Conservation (phyloP, 331 rosid species). For the Pyrus hybrid region DNA sequence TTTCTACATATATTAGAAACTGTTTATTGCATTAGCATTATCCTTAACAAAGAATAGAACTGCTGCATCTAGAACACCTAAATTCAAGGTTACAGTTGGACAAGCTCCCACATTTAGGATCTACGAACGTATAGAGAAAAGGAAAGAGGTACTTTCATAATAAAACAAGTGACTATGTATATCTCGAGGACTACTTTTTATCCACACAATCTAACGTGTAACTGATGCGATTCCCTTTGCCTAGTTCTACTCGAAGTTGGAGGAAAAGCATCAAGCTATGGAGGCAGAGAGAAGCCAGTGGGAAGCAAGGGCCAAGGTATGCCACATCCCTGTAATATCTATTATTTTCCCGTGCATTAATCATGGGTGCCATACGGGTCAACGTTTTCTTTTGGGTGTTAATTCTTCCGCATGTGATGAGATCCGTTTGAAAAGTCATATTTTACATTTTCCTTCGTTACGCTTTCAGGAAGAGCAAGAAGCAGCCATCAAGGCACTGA, state of each 20-base stretch:
- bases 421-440: not conserved
- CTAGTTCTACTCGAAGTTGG: constrained; percentile 76
- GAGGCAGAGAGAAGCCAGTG: constrained; percentile 72
- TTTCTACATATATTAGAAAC: not conserved
- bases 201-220: constrained; percentile 8
- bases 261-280: constrained; percentile 82
- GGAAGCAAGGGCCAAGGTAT: constrained; percentile 78
- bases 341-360: not conserved
- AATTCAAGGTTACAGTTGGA: constrained; percentile 74
- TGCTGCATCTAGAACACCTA: constrained; percentile 60
- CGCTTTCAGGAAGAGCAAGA: constrained; percentile 83
- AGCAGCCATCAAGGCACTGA: constrained; percentile 73
- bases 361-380: not conserved
- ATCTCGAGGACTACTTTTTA: not conserved
- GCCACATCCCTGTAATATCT: not conserved
- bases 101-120: constrained; percentile 71
- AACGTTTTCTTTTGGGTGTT: not conserved
- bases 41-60: constrained; percentile 57
- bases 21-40: constrained; percentile 11
- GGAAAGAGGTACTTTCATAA: constrained; percentile 69
- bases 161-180: constrained; percentile 4
- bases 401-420: not conserved
- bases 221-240: constrained; percentile 17
- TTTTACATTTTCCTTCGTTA: constrained; percentile 5
- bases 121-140: constrained; percentile 64